Base-by-base conservation (phyloP, 192 early-diverging fungal species). In the Phlyctochytrium arcticum region DNA sequence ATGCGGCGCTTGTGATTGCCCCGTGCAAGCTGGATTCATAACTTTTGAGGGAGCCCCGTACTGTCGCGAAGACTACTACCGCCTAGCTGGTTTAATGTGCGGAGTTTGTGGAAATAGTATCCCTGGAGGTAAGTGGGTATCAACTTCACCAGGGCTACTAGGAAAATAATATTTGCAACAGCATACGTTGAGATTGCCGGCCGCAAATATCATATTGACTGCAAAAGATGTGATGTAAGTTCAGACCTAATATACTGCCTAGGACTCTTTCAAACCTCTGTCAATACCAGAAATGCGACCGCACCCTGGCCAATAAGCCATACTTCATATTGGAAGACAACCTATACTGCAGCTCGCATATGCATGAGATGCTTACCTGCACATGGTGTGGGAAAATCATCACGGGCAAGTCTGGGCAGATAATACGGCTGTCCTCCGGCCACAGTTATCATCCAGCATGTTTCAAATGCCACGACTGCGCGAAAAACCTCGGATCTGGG, bases 141-240 rank as follows among this genome's bases (percentile, higher is more conserved):
- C n/a, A n/a, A 12, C 39, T 42, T 42, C 39, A 42, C 39, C 9
- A 12, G n/a, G 39, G n/a, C 9, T 42, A 42, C 39, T 42, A 19
- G 27, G 33, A 31, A 7, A 3, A 54, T 26, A 23, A 23, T 56
- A 5, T 15, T 32, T 33, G n/a, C n/a, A n/a, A n/a, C 47, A 68
- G 65, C 39, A 17, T 68, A 68, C 33, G 36, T 68, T 26, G 46
- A 60, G 5, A 68, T 68, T 26, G 57, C 46, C 10, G 65, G 57
- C 32, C 65, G 65, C 19, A 68, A 68, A 37, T 68, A 60, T 50
- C 65, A 68, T 36, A 21, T 68, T 35, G 65, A 59, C 31, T 68
- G 65, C 57, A 68, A 68, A 48, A 55, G 65, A 17, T 68, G 65
- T 55, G 65, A 68, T 59, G 65, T 68, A 36, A 27, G 56, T 57